Evolutionary conservation across 2,329 filamentous ascomycete species (phyloP).

Genomic region (Akanthomyces muscarius): DNA sequence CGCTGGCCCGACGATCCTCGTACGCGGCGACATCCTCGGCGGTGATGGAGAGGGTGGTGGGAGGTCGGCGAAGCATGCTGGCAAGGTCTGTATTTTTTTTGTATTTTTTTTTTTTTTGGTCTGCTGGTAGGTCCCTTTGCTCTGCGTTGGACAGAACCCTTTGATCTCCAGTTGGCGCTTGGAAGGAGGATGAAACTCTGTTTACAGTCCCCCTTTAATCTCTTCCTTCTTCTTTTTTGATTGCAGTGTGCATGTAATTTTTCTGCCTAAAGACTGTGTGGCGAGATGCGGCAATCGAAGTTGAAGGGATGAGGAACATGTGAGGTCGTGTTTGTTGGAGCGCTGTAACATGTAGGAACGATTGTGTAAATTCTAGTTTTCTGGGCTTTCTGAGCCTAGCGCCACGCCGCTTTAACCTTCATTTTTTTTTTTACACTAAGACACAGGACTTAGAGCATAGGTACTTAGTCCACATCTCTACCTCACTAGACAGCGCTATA

Average conservation of each 20-base stretch:
- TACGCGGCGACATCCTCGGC: conserved; percentile 67
- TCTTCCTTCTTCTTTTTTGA: background rate
- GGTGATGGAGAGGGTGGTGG: conserved; percentile 65
- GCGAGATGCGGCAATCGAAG: background rate
- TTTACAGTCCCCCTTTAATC: background rate
- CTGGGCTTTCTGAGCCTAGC: too few relatives aligned
- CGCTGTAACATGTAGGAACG: too few relatives aligned
- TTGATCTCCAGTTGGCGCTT: background rate
- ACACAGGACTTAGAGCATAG: too few relatives aligned
- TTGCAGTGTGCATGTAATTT: background rate
- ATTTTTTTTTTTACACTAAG: too few relatives aligned
- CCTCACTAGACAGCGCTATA: too few relatives aligned
- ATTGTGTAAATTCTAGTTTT: too few relatives aligned
- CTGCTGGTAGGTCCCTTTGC: too few relatives aligned
- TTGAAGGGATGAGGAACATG: background rate
- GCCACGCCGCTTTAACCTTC: too few relatives aligned
- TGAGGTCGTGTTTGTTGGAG: background rate
- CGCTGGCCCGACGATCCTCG: conserved; percentile 56
- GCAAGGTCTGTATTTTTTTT: background rate
- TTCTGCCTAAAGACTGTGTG: background rate
- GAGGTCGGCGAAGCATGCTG: conserved; percentile 61
- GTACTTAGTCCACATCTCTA: too few relatives aligned
- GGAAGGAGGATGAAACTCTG: background rate
- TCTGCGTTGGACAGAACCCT: background rate
- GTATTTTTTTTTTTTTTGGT: background rate